Percentiles rank a stretch among this genome's conserved stretches.
Conservation (phyloP, 129 eudicot species). For the Oenanthe sinensis region DNA sequence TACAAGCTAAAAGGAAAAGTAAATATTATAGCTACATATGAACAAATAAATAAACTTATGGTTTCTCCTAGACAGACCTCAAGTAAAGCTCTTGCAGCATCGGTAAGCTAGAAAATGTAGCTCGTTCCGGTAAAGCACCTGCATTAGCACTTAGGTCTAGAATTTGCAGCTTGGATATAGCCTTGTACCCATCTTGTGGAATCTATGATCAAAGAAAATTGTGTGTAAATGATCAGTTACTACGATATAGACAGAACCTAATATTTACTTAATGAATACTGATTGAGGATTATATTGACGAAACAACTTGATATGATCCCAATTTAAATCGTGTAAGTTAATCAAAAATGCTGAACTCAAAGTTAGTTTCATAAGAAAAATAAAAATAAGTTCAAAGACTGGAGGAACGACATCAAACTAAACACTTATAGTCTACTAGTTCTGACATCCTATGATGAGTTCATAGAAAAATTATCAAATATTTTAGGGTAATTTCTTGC, state of each 20-base stretch:
- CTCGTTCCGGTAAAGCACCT: conserved; percentile 58
- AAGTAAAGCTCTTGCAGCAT: conserved; percentile 84
- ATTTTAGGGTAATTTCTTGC: not conserved
- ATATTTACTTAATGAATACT: not conserved
- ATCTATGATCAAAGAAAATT: conserved; percentile 33
- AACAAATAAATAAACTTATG: conserved; percentile 3
- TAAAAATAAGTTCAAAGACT: not conserved
- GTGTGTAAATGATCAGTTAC: not conserved
- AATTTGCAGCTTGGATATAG: conserved; percentile 64
- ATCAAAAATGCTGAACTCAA: not conserved
- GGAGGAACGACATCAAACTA: not conserved
- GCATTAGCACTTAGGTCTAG: conserved; percentile 77
- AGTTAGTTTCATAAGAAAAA: not conserved
- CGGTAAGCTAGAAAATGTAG: conserved; percentile 57
- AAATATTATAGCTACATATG: not conserved
- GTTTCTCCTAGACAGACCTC: conserved; percentile 32
- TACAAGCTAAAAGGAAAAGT: not conserved
- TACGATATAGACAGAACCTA: not conserved
- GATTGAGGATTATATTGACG: not conserved
- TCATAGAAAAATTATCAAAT: not conserved
- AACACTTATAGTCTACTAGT: not conserved
- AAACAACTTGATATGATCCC: not conserved
- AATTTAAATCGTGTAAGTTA: not conserved
- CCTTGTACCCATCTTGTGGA: conserved; percentile 64
- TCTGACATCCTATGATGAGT: not conserved